These are phyloP conservation scores for Lotus japonicus DNA, from an alignment of 306 rosid species.

Conservation along the genomic window DNA sequence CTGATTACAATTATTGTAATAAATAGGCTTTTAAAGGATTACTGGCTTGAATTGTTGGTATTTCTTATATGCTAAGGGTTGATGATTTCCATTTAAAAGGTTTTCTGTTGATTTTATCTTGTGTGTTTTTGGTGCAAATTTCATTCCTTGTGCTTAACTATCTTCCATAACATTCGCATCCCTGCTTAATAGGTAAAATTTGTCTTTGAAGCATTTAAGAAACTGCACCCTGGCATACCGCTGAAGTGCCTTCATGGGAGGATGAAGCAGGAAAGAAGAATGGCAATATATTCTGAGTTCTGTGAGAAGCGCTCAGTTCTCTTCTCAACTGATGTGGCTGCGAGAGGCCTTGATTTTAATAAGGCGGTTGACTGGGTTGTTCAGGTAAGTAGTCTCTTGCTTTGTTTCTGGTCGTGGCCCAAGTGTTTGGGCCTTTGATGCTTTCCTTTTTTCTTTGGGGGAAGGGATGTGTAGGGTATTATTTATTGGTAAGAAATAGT, in stretches of 20 bases:
- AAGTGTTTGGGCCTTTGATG: neutral
- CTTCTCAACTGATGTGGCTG: slow-evolving; percentile 83
- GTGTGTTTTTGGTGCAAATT: neutral
- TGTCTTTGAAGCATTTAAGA: slow-evolving; percentile 80
- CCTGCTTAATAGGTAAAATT: slow-evolving; percentile 54
- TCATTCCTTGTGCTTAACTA: neutral
- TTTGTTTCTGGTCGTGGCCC: neutral
- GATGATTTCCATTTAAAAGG: neutral
- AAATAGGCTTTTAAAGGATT: neutral
- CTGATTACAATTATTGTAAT: neutral
- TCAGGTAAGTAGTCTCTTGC: slow-evolving; percentile 55
- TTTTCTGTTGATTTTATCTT: neutral
- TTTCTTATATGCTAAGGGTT: neutral
- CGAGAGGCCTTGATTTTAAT: slow-evolving; percentile 96
- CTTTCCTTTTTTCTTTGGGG: neutral
- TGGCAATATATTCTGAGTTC: slow-evolving; percentile 68
- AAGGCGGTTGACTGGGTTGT: slow-evolving; percentile 96
- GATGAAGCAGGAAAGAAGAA: slow-evolving; percentile 78
- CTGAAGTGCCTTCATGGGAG: slow-evolving; percentile 86
- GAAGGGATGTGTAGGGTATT: neutral
- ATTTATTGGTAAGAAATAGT: neutral
- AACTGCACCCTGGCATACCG: slow-evolving; percentile 87
- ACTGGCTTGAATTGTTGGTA: neutral
- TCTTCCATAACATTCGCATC: slow-evolving; percentile 10
- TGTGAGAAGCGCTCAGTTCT: slow-evolving; percentile 78